A percentile compares a stretch with the other conserved stretches of the same genome.
These are phyloP conservation scores for Suillus spraguei DNA, from an alignment of 768 basidiomycete species.

Conservation along the genomic window DNA sequence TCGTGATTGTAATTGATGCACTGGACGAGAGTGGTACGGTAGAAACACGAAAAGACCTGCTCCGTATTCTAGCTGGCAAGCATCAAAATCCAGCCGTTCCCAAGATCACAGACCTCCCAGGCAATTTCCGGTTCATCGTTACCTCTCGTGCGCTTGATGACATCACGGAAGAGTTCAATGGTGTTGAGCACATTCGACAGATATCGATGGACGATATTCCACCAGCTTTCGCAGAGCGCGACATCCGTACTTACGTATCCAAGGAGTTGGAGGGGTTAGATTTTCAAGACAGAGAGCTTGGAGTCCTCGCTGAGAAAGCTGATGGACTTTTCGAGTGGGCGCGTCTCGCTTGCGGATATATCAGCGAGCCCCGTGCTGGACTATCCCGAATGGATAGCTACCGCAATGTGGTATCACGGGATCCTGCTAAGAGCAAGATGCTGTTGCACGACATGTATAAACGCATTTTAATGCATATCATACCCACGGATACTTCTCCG, in stretches of 20 bases:
- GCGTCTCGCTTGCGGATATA: background rate
- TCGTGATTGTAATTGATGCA: no score
- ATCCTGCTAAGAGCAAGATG: background rate
- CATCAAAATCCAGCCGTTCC: no score
- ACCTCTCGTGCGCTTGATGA: no score
- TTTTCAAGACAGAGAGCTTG: background rate
- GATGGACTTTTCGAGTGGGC: background rate
- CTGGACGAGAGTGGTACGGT: no score
- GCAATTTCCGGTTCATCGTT: no score
- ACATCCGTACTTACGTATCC: background rate
- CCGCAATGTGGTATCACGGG: background rate
- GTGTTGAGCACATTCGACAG: background rate
- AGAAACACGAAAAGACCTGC: no score
- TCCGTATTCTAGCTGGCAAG: no score
- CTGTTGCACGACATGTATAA: background rate
- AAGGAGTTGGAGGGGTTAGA: background rate
- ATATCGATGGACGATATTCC: background rate
- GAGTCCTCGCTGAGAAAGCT: background rate
- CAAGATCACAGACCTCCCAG: no score
- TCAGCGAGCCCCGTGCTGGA: background rate
- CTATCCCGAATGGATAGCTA: background rate
- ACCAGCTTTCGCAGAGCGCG: background rate
- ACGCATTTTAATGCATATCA: no score
- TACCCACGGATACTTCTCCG: no score
- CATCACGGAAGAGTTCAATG: no score